Base-by-base conservation (phyloP, 1,284 basidiomycete genomes). In the Cutaneotrichosporon mucoides region DNA sequence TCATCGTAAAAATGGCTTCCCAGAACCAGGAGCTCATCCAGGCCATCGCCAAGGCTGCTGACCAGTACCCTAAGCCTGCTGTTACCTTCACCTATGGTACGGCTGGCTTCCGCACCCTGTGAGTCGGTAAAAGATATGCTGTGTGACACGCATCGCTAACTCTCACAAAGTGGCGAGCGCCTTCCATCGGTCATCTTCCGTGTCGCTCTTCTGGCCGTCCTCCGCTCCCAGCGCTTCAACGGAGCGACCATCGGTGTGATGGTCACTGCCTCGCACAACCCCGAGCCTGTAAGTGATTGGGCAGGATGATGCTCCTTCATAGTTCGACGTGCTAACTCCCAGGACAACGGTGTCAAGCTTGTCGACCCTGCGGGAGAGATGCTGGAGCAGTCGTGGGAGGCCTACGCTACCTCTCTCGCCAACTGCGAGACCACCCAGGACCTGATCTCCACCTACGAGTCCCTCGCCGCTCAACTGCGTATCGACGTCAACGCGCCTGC, bases 231-330 rank as follows among this genome's bases (percentile, higher is more conserved):
- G 80, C 88, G 86, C 66, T 81, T 94, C 41, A 87, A 88, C 73
- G 94, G 96, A 50, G 89, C 88, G 75, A 88, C 87, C 40, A 89
- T 99, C 70, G 96, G 96, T 37, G 89, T 99, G 24, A 99, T 99
- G 96, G 88, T 99, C 71, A 99, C 96, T 42, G 96, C 96, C 4
- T 96, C 92, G 33, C 96, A 99, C 79, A 99, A 99, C 76, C 95
- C 95, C 15, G 95, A 95, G 76, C 84, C 86, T 71, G 93, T 94
- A 70, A 67, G 83, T 76, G 24, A 24, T 24, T 24, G 24, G 24
- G 24, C 24, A 24, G 24, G 24, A 24, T 24, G 24, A 24, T 24
- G 24, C 24, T 24, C 24, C 24, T 24, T 24, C 24, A 24, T 24
- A 24, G 24, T 24, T 24, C 24, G 46, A 13, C 8, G 8, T 49